Evolutionary conservation across 306 rosid genomes (phyloP), one percentile per base, ranked within the genome.

Genomic region (Calophaca sinica): DNA sequence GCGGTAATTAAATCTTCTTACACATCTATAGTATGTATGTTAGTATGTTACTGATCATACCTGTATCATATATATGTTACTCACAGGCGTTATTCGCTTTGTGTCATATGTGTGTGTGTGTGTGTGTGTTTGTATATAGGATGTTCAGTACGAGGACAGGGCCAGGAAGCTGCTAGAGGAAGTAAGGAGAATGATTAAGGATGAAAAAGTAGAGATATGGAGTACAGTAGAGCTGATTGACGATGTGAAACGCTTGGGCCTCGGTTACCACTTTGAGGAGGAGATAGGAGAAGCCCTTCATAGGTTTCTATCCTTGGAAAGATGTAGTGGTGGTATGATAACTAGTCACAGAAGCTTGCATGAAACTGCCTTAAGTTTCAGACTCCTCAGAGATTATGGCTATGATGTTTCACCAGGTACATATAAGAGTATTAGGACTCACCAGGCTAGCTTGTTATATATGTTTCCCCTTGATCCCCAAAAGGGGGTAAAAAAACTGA

Each of bases 341-440:
- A 33, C 36, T 29, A 1, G 2, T 39, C 5, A 36, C 4, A 52
- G 1, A 61, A 63, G 42, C 53, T 75, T 89, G 5, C 83, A 79
- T 39, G 64, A 84, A 31, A 51, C 76, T 61, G 82, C 88, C 33
- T 59, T 83, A 31, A 73, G 80, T 66, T 88, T 88, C 49, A 81
- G 86, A 51, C 84, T 89, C 14, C 87, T 89, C 6, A 46, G 91
- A 87, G 83, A 87, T 42, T 68, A 81, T 68, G 87, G 83, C 7
- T 65, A 36, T 55, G 73, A 70, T 39, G 68, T 81, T 72, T 45
- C 86, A 1, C 36, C 80, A 81, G 89, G 94, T 87, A n/a, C n/a
- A n/a, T n/a, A n/a, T n/a, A n/a, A n/a, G n/a, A n/a, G n/a, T n/a
- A 20, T 0, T 20, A 20, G 26, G 26, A 20, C 26, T 20, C 26